These are phyloP conservation scores for Lodderomyces theae DNA, from an alignment of 1,139 yeast genomes.

Conservation along the genomic window DNA sequence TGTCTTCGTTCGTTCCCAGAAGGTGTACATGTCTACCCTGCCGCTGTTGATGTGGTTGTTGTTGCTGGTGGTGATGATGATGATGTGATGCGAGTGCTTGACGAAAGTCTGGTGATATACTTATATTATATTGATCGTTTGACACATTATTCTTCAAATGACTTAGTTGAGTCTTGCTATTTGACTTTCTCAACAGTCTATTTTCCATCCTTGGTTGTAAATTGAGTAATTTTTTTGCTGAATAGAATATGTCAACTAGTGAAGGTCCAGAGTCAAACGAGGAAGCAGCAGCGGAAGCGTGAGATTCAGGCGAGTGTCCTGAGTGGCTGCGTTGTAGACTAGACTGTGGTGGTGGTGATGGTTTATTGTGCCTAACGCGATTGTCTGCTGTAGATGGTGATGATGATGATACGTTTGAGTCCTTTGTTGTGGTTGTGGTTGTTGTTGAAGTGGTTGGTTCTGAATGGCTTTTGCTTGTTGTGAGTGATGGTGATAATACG, in stretches of 20 bases:
- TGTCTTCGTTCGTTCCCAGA: slow-evolving; percentile 13
- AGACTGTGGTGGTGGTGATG: slow-evolving; percentile 1
- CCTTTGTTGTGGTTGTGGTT: background rate
- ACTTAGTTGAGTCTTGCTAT: slow-evolving; percentile 23
- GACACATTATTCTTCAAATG: slow-evolving; percentile 11
- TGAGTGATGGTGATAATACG: background rate
- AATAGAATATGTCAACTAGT: slow-evolving; percentile 41
- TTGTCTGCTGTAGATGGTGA: slow-evolving; percentile 3
- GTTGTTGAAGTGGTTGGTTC: background rate
- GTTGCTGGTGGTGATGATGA: slow-evolving; percentile 2
- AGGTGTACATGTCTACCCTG: background rate
- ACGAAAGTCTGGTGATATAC: slow-evolving; percentile 2
- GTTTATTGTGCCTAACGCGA: background rate
- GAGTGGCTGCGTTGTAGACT: slow-evolving; percentile 1
- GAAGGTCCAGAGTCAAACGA: slow-evolving; percentile 27
- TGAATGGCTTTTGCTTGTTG: background rate
- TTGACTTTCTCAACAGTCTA: slow-evolving; percentile 39
- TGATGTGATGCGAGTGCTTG: slow-evolving; percentile 1
- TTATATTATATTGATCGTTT: background rate
- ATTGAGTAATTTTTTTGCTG: slow-evolving; percentile 41
- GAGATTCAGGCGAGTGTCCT: background rate
- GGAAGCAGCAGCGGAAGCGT: background rate
- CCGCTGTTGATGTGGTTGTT: slow-evolving; percentile 1
- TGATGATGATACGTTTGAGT: background rate
- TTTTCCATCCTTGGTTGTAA: slow-evolving; percentile 44